Evolutionary conservation across 1,139 yeast genomes (phyloP).

Genomic region (Yamadazyma dushanensis): DNA sequence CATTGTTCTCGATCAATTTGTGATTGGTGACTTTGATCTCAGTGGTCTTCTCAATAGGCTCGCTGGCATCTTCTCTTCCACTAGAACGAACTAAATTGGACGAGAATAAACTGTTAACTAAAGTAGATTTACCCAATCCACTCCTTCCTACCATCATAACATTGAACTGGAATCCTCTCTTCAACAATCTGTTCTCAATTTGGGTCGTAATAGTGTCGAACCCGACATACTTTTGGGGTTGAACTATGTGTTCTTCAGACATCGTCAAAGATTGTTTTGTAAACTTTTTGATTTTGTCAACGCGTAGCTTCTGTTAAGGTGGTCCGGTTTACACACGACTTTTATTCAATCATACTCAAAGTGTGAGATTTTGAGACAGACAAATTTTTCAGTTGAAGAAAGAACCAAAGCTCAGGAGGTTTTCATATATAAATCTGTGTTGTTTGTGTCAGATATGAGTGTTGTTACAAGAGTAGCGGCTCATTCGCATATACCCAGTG

Average conservation of each 20-base stretch:
- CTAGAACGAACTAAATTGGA: constrained; percentile 72
- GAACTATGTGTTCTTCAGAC: constrained; percentile 17
- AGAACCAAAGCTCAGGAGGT: background rate
- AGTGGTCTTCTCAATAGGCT: constrained; percentile 83
- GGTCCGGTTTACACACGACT: too few relatives aligned
- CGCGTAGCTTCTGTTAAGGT: too few relatives aligned
- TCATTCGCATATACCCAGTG: background rate
- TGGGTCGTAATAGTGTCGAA: constrained; percentile 95
- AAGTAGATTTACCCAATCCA: constrained; percentile 91
- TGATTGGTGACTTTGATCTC: constrained; percentile 80
- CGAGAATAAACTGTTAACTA: constrained; percentile 86
- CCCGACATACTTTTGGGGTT: constrained; percentile 72
- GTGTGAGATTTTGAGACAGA: background rate
- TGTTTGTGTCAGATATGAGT: too few relatives aligned
- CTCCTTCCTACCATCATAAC: constrained; percentile 93
- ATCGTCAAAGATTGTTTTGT: constrained; percentile 4
- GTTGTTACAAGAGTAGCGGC: constrained; percentile 2
- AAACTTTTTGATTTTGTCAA: constrained; percentile 4
- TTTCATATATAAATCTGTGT: too few relatives aligned
- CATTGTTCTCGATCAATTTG: constrained; percentile 76
- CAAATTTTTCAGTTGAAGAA: constrained; percentile 1
- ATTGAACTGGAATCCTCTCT: constrained; percentile 92
- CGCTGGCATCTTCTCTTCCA: constrained; percentile 66
- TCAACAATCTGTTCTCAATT: constrained; percentile 87
- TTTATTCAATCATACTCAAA: background rate